Evolutionary conservation across 2,329 filamentous ascomycete genomes (phyloP).

Genomic region (Xylariaceae sp.): DNA sequence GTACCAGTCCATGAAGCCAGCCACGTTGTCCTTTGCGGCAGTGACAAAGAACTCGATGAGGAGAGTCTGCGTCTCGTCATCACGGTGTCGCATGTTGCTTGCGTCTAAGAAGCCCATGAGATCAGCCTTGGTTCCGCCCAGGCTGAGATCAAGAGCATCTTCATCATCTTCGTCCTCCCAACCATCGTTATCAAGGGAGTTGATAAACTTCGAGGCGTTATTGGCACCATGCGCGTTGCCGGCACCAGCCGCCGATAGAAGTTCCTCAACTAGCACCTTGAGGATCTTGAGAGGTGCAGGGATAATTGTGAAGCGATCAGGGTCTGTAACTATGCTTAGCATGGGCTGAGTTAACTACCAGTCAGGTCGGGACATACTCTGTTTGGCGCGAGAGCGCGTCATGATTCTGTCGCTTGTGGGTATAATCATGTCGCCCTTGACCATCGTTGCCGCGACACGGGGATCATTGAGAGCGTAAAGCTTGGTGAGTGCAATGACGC

Average conservation of each 20-base stretch:
- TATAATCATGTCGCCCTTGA: slow-evolving; percentile 88
- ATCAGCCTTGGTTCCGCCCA: slow-evolving; percentile 63
- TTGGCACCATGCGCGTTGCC: slow-evolving; percentile 56
- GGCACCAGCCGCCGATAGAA: slow-evolving; percentile 72
- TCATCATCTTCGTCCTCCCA: slow-evolving; percentile 94
- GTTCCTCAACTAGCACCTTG: slow-evolving; percentile 91
- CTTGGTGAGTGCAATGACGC: slow-evolving; percentile 87
- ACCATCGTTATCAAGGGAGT: slow-evolving; percentile 68
- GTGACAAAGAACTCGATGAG: slow-evolving; percentile 73
- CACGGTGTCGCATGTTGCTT: slow-evolving; percentile 58
- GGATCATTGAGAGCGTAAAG: slow-evolving; percentile 82
- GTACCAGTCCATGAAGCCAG: slow-evolving; percentile 54
- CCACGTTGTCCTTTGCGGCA: slow-evolving; percentile 51
- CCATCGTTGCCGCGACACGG: slow-evolving; percentile 70
- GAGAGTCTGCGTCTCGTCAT: slow-evolving; percentile 87
- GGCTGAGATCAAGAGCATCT: slow-evolving; percentile 68
- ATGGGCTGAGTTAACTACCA: slow-evolving; percentile 14
- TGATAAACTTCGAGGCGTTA: slow-evolving; percentile 50
- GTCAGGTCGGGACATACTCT: slow-evolving; percentile 50
- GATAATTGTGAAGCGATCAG: slow-evolving; percentile 83
- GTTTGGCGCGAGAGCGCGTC: slow-evolving; percentile 84
- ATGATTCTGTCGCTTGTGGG: slow-evolving; percentile 78
- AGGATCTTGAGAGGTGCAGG: slow-evolving; percentile 89
- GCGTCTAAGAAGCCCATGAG: slow-evolving; percentile 72
- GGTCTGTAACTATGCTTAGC: slow-evolving; percentile 50